phyloP scores from a whole-genome alignment of 345 rosid species.

The Hirschfeldia incana region DNA sequence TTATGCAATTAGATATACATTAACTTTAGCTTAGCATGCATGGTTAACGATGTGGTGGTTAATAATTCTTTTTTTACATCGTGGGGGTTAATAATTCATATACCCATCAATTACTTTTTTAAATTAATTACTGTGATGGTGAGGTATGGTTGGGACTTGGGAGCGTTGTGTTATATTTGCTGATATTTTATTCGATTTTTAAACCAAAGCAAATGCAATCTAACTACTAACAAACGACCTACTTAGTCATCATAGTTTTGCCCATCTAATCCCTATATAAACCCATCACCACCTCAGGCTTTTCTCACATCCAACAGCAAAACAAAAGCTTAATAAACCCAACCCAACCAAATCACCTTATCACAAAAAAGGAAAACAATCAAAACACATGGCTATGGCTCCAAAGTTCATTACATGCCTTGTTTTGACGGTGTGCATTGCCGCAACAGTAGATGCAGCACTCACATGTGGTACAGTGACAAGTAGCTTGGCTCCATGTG shows the following conservation, averaged over 20 bases:
- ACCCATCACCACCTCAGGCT: neutral
- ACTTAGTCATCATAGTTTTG: neutral
- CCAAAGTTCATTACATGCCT: neutral
- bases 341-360: neutral
- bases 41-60: no score
- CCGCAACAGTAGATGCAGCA: neutral
- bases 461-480: neutral
- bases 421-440: neutral
- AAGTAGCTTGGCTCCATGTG: neutral
- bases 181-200: neutral
- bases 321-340: slow-evolving; percentile 6
- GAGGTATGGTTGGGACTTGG: no score
- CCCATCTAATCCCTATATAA: slow-evolving; percentile 1
- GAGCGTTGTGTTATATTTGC: no score
- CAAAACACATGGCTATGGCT: slow-evolving; percentile 25
- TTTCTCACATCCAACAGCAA: slow-evolving; percentile 30
- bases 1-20: no score
- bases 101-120: no score
- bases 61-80: no score
- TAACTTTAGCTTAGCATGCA: no score
- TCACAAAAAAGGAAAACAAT: neutral
- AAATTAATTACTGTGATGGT: no score
- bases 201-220: slow-evolving; percentile 21
- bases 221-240: slow-evolving; percentile 25
- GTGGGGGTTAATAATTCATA: no score